These are phyloP conservation scores for Thelephora terrestris DNA, from an alignment of 1,284 basidiomycete species.

Conservation along the genomic window DNA sequence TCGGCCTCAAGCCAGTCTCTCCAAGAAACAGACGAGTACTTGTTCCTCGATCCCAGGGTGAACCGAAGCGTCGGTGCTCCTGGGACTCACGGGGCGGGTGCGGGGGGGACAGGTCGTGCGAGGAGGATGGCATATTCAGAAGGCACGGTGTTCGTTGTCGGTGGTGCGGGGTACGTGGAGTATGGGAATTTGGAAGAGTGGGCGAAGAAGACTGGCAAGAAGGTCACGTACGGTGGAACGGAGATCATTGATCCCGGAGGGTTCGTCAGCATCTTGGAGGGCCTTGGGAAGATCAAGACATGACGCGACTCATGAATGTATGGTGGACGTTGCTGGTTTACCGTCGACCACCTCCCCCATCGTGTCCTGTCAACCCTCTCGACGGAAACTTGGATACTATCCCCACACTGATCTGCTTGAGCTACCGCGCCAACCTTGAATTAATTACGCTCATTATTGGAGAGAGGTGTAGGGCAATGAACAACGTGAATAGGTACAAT, in stretches of 20 bases:
- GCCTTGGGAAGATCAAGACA: conserved; percentile 39
- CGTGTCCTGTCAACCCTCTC: not conserved
- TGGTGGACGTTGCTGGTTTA: conserved; percentile 7
- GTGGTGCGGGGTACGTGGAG: conserved; percentile 95
- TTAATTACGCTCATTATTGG: too few relatives aligned
- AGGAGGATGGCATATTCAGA: conserved; percentile 81
- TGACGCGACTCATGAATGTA: conserved; percentile 11
- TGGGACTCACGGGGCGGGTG: conserved; percentile 19
- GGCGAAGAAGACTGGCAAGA: conserved; percentile 71
- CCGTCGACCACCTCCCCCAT: not conserved
- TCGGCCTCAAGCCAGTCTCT: conserved; percentile 87
- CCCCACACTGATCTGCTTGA: not conserved
- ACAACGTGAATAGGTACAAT: too few relatives aligned
- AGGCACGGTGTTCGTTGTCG: conserved; percentile 90
- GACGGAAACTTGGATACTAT: not conserved
- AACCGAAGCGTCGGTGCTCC: conserved; percentile 41
- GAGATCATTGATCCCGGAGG: conserved; percentile 87
- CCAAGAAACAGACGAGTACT: conserved; percentile 93
- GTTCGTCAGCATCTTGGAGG: conserved; percentile 66
- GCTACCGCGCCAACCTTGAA: not conserved
- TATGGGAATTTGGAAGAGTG: conserved; percentile 94
- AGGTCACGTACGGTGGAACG: conserved; percentile 91
- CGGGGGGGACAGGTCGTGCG: conserved; percentile 35
- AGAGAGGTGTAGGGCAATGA: too few relatives aligned
- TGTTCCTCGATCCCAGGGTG: conserved; percentile 88